Evolutionary conservation across 768 basidiomycete genomes (phyloP).

Genomic region (Russula virescens): DNA sequence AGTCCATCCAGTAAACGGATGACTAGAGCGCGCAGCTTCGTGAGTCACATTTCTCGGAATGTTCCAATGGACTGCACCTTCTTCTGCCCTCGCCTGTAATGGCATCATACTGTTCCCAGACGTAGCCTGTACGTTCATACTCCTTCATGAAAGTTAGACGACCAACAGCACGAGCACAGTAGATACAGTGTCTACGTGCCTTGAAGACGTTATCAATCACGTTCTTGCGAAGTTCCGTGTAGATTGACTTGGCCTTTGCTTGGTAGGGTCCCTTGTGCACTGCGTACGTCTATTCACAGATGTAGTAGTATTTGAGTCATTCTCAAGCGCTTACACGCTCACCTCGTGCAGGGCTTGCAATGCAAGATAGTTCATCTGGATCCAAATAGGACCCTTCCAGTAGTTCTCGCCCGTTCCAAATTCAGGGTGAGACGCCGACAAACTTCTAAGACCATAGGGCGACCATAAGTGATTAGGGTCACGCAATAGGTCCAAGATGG

Average conservation of each 20-base stretch:
- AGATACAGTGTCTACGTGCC: conserved; percentile 32
- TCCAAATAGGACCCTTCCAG: conserved; percentile 96
- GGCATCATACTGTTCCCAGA: conserved; percentile 96
- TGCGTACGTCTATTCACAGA: conserved; percentile 60
- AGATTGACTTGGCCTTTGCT: conserved; percentile 67
- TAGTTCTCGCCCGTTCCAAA: conserved; percentile 95
- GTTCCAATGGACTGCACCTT: conserved; percentile 48
- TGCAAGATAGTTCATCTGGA: conserved; percentile 95
- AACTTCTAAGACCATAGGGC: conserved; percentile 78
- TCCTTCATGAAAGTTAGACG: conserved; percentile 46
- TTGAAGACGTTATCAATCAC: conserved; percentile 79
- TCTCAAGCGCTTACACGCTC: conserved; percentile 12
- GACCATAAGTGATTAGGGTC: conserved; percentile 91
- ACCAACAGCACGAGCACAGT: not conserved
- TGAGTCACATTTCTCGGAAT: not conserved
- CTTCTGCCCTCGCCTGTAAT: conserved; percentile 75
- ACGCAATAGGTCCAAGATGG: conserved; percentile 73
- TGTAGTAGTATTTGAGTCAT: not conserved
- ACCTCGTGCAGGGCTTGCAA: conserved; percentile 76
- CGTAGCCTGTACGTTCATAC: conserved; percentile 87
- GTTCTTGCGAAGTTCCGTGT: conserved; percentile 72
- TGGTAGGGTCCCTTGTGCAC: conserved; percentile 77
- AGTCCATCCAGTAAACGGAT: conserved; percentile 98
- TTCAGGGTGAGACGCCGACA: conserved; percentile 82
- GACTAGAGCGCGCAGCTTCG: conserved; percentile 41